Conservation (phyloP, 208 protist genomes). For the Lotmaria passim region DNA sequence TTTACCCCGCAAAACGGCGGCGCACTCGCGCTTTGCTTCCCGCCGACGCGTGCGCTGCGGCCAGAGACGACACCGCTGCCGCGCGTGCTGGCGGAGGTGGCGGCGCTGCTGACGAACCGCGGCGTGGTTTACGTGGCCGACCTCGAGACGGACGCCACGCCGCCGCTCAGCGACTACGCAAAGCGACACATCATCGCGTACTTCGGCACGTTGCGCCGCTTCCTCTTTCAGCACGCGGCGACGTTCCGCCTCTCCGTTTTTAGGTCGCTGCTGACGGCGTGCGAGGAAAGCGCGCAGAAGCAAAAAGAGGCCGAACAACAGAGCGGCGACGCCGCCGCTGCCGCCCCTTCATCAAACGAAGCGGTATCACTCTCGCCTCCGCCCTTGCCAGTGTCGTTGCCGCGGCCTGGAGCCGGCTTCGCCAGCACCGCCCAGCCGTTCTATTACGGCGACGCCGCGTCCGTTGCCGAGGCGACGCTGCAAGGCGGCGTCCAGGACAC, state of each 20-base stretch:
- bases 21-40: slow-evolving; percentile 22
- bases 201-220: slow-evolving; percentile 35
- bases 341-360: not conserved
- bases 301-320: not conserved
- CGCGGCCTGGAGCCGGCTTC: slow-evolving; percentile 5
- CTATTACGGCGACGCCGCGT: not conserved
- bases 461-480: not conserved
- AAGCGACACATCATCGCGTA: slow-evolving; percentile 32
- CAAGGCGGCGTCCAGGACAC: not conserved
- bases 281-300: not conserved
- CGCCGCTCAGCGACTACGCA: slow-evolving; percentile 15
- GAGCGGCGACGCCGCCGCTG: too few relatives aligned
- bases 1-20: slow-evolving; percentile 55
- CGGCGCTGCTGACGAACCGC: not conserved
- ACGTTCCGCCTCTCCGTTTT: slow-evolving; percentile 11
- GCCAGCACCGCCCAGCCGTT: not conserved
- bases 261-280: not conserved
- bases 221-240: slow-evolving; percentile 23
- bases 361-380: not conserved
- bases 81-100: slow-evolving; percentile 20
- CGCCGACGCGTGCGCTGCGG: slow-evolving; percentile 8
- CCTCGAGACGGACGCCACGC: slow-evolving; percentile 9
- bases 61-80: slow-evolving; percentile 34
- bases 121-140: slow-evolving; percentile 25
- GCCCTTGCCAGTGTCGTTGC: not conserved